Evolutionary conservation across 805 yeast genomes (phyloP), one percentile per base, ranked within the genome.

Genomic region (Lachancea mirantina): DNA sequence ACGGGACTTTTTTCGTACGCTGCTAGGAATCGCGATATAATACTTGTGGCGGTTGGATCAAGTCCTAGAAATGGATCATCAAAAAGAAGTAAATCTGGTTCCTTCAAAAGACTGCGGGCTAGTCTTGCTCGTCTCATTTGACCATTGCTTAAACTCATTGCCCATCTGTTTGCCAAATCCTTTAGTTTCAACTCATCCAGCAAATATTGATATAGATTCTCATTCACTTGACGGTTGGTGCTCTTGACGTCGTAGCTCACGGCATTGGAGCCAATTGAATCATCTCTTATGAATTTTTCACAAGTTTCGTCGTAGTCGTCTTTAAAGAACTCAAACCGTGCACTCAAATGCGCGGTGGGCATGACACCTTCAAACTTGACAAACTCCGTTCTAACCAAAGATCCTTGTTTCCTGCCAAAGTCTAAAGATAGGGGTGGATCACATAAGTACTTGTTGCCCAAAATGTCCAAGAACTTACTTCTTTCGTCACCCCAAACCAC

Each of bases 21-120:
- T 1, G 44, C 35, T 14, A 58, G 37, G 30, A 55, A 50, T 8
- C 51, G 49, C 11, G 84, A 72, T 13, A 89, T 84, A 6, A 70
- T 57, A 1, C 56, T 39, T 0, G 84, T 64, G 8, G 94, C 88
- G 1, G 56, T 51, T 0, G 95, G 92, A 49, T 89, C 98, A 11
- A 89, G 64, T 0, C 97, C 98, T 24, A 92, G 56, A 47, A 87
- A 89, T 7, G 96, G 96, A 48, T 92, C 97, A 55, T 92, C 97
- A 13, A 89, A 67, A 4, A 89, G 52, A 33, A 87, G 59, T 19
- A 87, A 43, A 26, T 65, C 62, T 0, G 96, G 95, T 20, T 70
- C 61, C 27, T 65, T 63, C 35, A 84, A 67, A 26, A 92, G 47
- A 0, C 87, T 76, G 39, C 72, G 70, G 0, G 96, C 97, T 17